Evolutionary conservation across 495 filamentous ascomycete species (phyloP), one percentile per base, ranked within the genome.

Genomic region (Clavariopsis aquatica): DNA sequence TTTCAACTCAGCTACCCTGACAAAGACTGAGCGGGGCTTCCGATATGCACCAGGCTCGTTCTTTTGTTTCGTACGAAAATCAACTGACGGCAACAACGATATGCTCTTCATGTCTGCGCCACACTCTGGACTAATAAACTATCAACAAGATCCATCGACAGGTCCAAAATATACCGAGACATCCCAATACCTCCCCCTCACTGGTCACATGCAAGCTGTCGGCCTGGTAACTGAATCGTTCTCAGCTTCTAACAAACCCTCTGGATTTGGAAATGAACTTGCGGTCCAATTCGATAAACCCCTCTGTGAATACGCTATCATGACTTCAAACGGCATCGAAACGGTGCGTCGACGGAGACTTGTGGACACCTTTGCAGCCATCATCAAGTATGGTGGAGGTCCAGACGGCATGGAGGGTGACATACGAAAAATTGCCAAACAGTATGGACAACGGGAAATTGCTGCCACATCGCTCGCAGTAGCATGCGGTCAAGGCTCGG

Each of bases 191-290:
- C 76, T 96, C 24, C 82, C 82, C 0, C 75, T 98, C 20, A 83
- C 83, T 20, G 89, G 89, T 71, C 78, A 76, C 22, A 85, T 85
- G 17, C 85, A 96, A 72, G 91, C 88, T 66, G 78, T 96, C 58
- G 91, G 92, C 1, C 76, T 92, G 7, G 84, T 89, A 41, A 89
- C 89, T 0, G 78, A 80, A 3, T 82, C 87, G 17, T 91, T 91
- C 45, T 81, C 84, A 17, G 90, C 91, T 15, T 77, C 84, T 0
- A 71, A 72, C n/a, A 83, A 83, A 20, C 90, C 94, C 10, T 74
- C 84, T 15, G 93, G 93, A 0, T 98, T 96, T 70, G 92, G 92
- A 19, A 99, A 99, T 69, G 94, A 99, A 73, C 79, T 96, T 62
- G 92, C 95, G 7, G 87, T 95, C 41, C 94, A 99, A 72, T 97